phyloP scores from a whole-genome alignment of 164 flowering plant genomes.

The grape (Vitis vinifera) region ASM3070453v1 NC_081807.1:2785001-2785500 shows the following conservation, averaged over 20 bases:
- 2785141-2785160: too few relatives aligned
- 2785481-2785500: conserved; percentile 59
- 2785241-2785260: conserved; percentile 1
- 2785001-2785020: too few relatives aligned
- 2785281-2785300: conserved; percentile 46
- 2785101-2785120: too few relatives aligned
- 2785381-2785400: conserved; percentile 61
- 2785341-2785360: conserved; percentile 62
- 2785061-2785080: too few relatives aligned
- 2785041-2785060: too few relatives aligned
- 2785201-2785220: neutral
- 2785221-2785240: neutral
- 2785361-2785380: conserved; percentile 42
- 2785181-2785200: neutral
- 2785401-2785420: conserved; percentile 26
- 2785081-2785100: too few relatives aligned
- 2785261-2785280: conserved; percentile 3
- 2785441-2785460: conserved; percentile 64
- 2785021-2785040: too few relatives aligned
- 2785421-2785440: conserved; percentile 39
- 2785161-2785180: too few relatives aligned
- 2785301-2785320: conserved; percentile 56
- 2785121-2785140: too few relatives aligned
- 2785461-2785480: conserved; percentile 60
- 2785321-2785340: conserved; percentile 42